A percentile compares a stretch with the other conserved stretches of the same genome.
These are phyloP conservation scores for Cryptococcus deneoformans DNA, from an alignment of 1,284 basidiomycete species.

Conservation along the genomic window DNA sequence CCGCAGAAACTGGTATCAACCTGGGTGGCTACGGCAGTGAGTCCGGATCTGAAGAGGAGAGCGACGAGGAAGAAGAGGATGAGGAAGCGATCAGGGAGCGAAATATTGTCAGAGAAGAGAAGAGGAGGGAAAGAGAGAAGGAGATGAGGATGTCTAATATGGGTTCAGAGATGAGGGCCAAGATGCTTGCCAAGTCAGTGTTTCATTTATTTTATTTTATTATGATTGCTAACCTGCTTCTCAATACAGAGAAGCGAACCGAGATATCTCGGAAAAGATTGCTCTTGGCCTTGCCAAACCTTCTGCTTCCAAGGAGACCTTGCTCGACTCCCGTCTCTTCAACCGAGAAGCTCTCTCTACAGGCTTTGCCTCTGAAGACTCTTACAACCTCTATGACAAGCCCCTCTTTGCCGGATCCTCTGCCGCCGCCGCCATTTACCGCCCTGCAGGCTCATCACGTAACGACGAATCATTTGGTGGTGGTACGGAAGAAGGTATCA, in stretches of 20 bases:
- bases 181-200: slow-evolving; percentile 73
- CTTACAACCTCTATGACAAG: slow-evolving; percentile 90
- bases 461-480: slow-evolving; percentile 89
- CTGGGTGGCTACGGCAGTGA: slow-evolving; percentile 75
- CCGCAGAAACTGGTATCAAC: slow-evolving; percentile 55
- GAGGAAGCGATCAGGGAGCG: slow-evolving; percentile 81
- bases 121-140: slow-evolving; percentile 88
- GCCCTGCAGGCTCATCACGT: slow-evolving; percentile 69
- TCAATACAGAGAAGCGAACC: slow-evolving; percentile 71
- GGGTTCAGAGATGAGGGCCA: slow-evolving; percentile 94
- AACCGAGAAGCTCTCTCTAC: slow-evolving; percentile 85
- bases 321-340: slow-evolving; percentile 96
- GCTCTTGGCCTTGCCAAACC: slow-evolving; percentile 97
- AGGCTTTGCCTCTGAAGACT: slow-evolving; percentile 86
- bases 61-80: slow-evolving; percentile 62
- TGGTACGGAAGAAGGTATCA: slow-evolving; percentile 91
- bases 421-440: slow-evolving; percentile 97
- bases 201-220: neutral
- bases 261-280: slow-evolving; percentile 99
- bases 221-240: neutral
- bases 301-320: slow-evolving; percentile 87
- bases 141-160: slow-evolving; percentile 99
- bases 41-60: slow-evolving; percentile 50
- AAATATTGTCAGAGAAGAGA: slow-evolving; percentile 87
- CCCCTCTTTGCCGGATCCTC: slow-evolving; percentile 94